phyloP scores from a whole-genome alignment of 176 grass and related monocot genomes.

The Raddia distichophylla region DNA sequence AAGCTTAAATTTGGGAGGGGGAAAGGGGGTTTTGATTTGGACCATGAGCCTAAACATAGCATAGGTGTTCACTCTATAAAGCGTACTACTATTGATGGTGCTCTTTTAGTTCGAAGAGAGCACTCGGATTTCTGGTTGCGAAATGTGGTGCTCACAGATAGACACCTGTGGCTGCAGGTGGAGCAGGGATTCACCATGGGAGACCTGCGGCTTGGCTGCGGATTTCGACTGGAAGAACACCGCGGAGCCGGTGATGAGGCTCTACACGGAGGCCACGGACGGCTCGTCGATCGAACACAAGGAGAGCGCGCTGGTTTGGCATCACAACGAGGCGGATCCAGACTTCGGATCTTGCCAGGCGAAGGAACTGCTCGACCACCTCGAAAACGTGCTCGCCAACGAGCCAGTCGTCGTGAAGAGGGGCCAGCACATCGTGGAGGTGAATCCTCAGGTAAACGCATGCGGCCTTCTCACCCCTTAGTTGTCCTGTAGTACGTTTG shows the following conservation, averaged over 20 bases:
- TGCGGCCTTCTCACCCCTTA: neutral
- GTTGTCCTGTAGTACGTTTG: constrained; percentile 15
- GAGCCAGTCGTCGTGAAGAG: constrained; percentile 90
- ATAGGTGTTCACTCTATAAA: neutral
- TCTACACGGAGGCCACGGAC: constrained; percentile 74
- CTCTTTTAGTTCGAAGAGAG: neutral
- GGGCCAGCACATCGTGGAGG: constrained; percentile 91
- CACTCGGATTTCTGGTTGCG: constrained; percentile 7
- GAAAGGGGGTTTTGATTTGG: constrained; percentile 1
- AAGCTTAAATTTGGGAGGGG: neutral
- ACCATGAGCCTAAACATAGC: neutral
- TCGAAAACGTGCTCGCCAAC: constrained; percentile 89
- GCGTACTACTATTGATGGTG: neutral
- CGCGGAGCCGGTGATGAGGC: constrained; percentile 72
- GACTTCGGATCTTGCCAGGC: constrained; percentile 96
- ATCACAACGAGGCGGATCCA: constrained; percentile 84
- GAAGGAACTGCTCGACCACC: constrained; percentile 88
- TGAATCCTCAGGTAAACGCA: constrained; percentile 84
- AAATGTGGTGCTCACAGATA: neutral
- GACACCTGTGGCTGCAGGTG: constrained; percentile 53
- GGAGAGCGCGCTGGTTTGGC: constrained; percentile 88
- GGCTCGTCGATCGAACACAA: constrained; percentile 78
- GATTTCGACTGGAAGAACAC: constrained; percentile 85
- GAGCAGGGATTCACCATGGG: constrained; percentile 74
- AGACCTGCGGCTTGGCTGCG: constrained; percentile 32